Percentiles rank a stretch among this genome's conserved stretches.
Evolutionary conservation across 768 basidiomycete genomes (phyloP).

Genomic region (Tulasnella sp.): DNA sequence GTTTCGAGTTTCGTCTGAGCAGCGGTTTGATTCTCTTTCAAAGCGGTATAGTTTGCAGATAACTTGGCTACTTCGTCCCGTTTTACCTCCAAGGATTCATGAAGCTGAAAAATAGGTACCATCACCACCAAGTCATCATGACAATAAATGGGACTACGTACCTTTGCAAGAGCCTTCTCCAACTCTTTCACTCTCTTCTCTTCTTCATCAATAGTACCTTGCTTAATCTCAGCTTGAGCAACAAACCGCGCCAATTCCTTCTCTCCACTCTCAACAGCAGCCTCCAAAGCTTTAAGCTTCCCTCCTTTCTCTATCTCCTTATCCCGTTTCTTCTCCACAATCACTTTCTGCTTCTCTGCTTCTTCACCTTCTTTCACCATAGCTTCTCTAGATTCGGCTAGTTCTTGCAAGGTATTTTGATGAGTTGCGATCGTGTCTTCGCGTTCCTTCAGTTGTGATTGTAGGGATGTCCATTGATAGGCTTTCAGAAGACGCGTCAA

Average conservation of each 20-base stretch:
- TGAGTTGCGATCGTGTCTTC: conserved; percentile 41
- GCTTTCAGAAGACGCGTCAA: conserved; percentile 71
- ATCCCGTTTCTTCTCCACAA: conserved; percentile 64
- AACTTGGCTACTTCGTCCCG: conserved; percentile 43
- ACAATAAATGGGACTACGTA: conserved; percentile 25
- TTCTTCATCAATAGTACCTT: conserved; percentile 65
- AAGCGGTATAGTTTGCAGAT: conserved; percentile 39
- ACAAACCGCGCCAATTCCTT: conserved; percentile 68
- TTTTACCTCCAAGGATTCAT: conserved; percentile 45
- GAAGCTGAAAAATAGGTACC: conserved; percentile 37
- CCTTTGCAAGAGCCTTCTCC: conserved; percentile 47
- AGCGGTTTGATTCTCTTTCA: conserved; percentile 57
- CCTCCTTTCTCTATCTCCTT: conserved; percentile 88
- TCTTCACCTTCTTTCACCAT: conserved; percentile 44
- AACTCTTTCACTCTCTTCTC: conserved; percentile 41
- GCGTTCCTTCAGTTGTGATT: conserved; percentile 40
- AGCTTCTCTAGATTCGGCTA: conserved; percentile 33
- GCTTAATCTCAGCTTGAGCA: conserved; percentile 77
- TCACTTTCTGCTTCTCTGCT: conserved; percentile 52
- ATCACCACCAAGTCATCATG: background rate
- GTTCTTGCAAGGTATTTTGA: conserved; percentile 30
- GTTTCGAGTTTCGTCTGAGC: conserved; percentile 49
- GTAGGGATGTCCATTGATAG: conserved; percentile 69
- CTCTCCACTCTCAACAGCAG: conserved; percentile 61
- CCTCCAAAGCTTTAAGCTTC: conserved; percentile 74